Conservation (phyloP, 805 yeast species). For the Blastobotrys peoriensis region DNA sequence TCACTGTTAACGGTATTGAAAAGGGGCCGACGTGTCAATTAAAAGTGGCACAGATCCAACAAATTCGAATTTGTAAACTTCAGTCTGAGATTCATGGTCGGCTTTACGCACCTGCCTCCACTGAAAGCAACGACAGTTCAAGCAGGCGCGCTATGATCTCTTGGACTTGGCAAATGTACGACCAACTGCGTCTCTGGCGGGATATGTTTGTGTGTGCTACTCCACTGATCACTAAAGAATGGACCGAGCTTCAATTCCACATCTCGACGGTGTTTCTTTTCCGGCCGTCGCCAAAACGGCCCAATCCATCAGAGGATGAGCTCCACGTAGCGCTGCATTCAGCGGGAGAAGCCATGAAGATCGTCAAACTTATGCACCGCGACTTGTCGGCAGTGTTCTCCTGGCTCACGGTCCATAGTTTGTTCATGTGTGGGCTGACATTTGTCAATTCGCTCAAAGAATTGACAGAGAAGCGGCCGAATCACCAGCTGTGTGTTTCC, state of each 20-base stretch:
- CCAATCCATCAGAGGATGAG: conserved; percentile 1
- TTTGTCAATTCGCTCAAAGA: conserved; percentile 4
- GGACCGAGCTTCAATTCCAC: conserved; percentile 8
- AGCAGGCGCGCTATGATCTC: neutral
- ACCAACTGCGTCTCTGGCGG: conserved; percentile 6
- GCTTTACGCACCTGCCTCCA: conserved; percentile 2
- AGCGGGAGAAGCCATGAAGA: conserved; percentile 6
- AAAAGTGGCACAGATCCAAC: conserved; percentile 4
- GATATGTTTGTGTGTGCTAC: neutral
- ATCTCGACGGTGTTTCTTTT: conserved; percentile 3
- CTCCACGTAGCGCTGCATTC: conserved; percentile 5
- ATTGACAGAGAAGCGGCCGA: conserved; percentile 1
- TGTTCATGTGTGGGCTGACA: conserved; percentile 7
- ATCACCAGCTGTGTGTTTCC: conserved; percentile 2
- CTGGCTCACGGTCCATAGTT: conserved; percentile 5
- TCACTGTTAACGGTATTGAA: conserved; percentile 1
- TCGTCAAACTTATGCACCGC: conserved; percentile 6
- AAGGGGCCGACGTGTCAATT: conserved; percentile 3
- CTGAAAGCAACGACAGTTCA: neutral
- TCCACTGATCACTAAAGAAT: conserved; percentile 8
- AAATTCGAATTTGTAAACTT: conserved; percentile 4
- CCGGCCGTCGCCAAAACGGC: conserved; percentile 6
- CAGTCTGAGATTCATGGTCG: conserved; percentile 4
- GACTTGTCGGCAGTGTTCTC: conserved; percentile 6
- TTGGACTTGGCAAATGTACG: conserved; percentile 8